Base-by-base conservation (phyloP, 106 monocot species). In the Chionographis japonica region DNA sequence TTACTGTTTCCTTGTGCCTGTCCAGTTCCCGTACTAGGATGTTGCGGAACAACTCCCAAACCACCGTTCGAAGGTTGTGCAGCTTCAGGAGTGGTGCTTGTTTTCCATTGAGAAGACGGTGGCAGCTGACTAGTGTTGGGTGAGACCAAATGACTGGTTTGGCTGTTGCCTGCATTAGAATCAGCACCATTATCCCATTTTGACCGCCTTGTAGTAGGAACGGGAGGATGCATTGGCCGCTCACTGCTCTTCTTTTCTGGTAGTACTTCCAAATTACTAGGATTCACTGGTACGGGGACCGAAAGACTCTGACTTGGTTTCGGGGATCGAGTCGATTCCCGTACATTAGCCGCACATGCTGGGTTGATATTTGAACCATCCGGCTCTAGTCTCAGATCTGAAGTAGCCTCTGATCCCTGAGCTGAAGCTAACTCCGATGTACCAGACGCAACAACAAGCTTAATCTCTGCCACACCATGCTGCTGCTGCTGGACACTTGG, bases 331-430 rank as follows among this genome's bases (percentile, higher is more conserved):
- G 40, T 41, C 42, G 46, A 46, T 16, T 65, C 41, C 64, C 49
- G 42, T 16, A 11, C 14, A 61, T 14, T 52, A 27, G 36, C 9
- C 61, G 12, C 12, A 16, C 38, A 2, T 9, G 59, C 54, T 20
- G 53, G 39, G 41, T 11, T 39, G 12, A n/a, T 4, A 11, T 6
- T 12, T 15, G 38, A 62, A 39, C 40, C 40, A 38, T 61, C 65
- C 18, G 51, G 50, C 0, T n/a, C 54, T 35, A 12, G 40, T 17
- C 50, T 65, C 40, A 17, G 12, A 43, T 19, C 61, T 55, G 77
- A 17, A 62, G 79, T 67, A 43, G 67, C 37, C 38, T 64, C 70
- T 61, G 56, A 60, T 58, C 60, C 52, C 61, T 76, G 67, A 54
- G 43, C 51, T 65, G 71, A 52, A 40, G 54, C 43, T 62, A 68